Conservation (phyloP, 176 grass and related monocot species). For the Rhipidocladum racemiflorum region DNA sequence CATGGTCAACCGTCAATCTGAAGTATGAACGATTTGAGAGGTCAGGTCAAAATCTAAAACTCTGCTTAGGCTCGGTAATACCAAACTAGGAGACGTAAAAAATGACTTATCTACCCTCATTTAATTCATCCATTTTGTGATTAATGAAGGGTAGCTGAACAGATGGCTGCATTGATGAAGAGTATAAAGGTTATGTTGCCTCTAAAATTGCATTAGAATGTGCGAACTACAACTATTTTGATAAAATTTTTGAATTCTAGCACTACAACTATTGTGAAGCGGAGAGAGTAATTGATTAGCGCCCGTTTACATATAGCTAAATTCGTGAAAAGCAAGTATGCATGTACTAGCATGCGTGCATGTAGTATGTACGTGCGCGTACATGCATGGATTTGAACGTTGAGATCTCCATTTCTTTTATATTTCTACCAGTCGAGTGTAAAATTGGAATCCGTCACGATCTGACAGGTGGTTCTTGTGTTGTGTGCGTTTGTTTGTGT, state of each 20-base stretch:
- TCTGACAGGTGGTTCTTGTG: no score
- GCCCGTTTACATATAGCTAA: neutral
- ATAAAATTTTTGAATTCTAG: no score
- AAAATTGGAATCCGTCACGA: conserved; percentile 7
- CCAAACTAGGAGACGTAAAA: no score
- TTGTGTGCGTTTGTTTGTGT: no score
- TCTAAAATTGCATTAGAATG: no score
- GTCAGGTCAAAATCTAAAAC: neutral
- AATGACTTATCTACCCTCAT: no score
- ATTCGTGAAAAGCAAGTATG: neutral
- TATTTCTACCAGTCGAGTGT: neutral
- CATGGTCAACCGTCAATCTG: neutral
- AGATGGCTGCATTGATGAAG: no score
- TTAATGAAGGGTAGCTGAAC: no score
- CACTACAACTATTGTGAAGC: no score
- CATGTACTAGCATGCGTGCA: neutral
- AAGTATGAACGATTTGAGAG: neutral
- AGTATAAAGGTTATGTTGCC: no score
- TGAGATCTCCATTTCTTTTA: neutral
- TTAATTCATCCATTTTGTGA: no score
- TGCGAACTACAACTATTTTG: no score
- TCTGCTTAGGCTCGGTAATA: neutral
- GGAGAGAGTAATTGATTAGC: neutral
- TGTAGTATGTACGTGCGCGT: neutral
- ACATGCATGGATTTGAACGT: neutral